A percentile compares a stretch with the other conserved stretches of the same genome.
Conservation (phyloP, 306 rosid genomes). For the Sophora flavescens region DNA sequence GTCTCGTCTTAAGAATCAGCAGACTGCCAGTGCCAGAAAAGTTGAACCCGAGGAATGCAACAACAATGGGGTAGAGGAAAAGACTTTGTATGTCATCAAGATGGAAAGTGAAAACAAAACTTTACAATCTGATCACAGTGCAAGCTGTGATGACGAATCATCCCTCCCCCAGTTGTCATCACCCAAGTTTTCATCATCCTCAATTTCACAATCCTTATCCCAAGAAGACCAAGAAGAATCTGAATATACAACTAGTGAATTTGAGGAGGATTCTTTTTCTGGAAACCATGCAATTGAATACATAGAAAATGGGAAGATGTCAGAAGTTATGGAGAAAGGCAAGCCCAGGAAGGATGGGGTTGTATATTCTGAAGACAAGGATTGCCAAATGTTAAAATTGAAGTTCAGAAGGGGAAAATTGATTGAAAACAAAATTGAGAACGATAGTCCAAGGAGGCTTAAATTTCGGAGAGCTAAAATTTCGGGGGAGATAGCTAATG, state of each 20-base stretch:
- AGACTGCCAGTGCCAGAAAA: slow-evolving; percentile 35
- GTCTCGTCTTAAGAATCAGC: slow-evolving; percentile 49
- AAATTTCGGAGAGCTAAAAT: slow-evolving; percentile 70
- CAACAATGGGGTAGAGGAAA: slow-evolving; percentile 61
- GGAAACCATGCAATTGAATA: slow-evolving; percentile 52
- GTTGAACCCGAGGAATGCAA: slow-evolving; percentile 52
- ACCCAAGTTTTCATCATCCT: slow-evolving; percentile 48
- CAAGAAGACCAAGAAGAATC: slow-evolving; percentile 62
- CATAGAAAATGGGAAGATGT: slow-evolving; percentile 49
- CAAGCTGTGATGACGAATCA: slow-evolving; percentile 44
- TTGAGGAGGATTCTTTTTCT: slow-evolving; percentile 55
- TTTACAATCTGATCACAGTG: slow-evolving; percentile 55
- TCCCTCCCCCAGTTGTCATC: slow-evolving; percentile 47
- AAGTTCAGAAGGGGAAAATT: slow-evolving; percentile 78
- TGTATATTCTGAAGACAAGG: slow-evolving; percentile 55
- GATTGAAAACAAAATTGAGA: slow-evolving; percentile 59
- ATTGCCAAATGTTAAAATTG: slow-evolving; percentile 46
- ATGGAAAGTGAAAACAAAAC: slow-evolving; percentile 63
- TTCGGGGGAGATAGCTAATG: slow-evolving; percentile 52
- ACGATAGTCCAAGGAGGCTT: slow-evolving; percentile 68
- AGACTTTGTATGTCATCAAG: slow-evolving; percentile 76
- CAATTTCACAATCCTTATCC: slow-evolving; percentile 48
- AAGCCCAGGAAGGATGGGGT: slow-evolving; percentile 47
- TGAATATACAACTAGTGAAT: slow-evolving; percentile 62
- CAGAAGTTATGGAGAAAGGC: slow-evolving; percentile 46